Evolutionary conservation across 2,329 filamentous ascomycete genomes (phyloP).

Genomic region (Madurella mycetomatis): DNA sequence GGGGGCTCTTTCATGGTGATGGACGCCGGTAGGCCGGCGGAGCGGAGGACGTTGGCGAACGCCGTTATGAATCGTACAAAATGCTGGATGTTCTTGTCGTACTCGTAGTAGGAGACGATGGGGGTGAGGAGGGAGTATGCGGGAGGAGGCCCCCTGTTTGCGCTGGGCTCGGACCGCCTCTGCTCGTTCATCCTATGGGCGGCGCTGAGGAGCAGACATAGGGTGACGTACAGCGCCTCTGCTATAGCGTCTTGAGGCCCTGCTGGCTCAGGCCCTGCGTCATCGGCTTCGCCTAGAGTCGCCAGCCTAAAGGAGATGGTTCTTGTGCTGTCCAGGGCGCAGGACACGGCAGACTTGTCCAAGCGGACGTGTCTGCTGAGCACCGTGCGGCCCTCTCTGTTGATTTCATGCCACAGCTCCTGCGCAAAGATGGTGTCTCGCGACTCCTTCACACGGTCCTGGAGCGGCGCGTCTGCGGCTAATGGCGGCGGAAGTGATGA

Average conservation of each 20-base stretch:
- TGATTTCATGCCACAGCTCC: constrained; percentile 87
- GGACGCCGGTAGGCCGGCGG: constrained; percentile 41
- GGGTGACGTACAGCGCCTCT: constrained; percentile 59
- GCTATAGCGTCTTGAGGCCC: constrained; percentile 49
- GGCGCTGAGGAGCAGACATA: constrained; percentile 73
- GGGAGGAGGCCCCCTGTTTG: constrained; percentile 35
- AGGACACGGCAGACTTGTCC: constrained; percentile 53
- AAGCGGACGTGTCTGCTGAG: constrained; percentile 66
- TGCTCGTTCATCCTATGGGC: constrained; percentile 73
- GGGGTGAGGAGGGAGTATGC: constrained; percentile 49
- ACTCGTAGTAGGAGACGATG: constrained; percentile 46
- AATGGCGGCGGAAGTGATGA: constrained; percentile 49
- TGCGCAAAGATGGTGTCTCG: constrained; percentile 76
- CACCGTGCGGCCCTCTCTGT: constrained; percentile 71
- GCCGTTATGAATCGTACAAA: constrained; percentile 41
- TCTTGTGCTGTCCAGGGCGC: constrained; percentile 49
- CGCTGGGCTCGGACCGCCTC: constrained; percentile 57
- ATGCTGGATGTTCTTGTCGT: constrained; percentile 38
- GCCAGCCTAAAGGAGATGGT: constrained; percentile 65
- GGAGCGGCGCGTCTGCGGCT: constrained; percentile 55
- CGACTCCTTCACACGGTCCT: constrained; percentile 67
- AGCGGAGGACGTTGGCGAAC: constrained; percentile 42
- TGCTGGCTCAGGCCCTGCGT: constrained; percentile 29
- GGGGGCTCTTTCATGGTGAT: constrained; percentile 41
- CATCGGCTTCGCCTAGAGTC: constrained; percentile 47